These are phyloP conservation scores for Trichoderma parareesei DNA, from an alignment of 495 filamentous ascomycete species.

Conservation along the genomic window DNA sequence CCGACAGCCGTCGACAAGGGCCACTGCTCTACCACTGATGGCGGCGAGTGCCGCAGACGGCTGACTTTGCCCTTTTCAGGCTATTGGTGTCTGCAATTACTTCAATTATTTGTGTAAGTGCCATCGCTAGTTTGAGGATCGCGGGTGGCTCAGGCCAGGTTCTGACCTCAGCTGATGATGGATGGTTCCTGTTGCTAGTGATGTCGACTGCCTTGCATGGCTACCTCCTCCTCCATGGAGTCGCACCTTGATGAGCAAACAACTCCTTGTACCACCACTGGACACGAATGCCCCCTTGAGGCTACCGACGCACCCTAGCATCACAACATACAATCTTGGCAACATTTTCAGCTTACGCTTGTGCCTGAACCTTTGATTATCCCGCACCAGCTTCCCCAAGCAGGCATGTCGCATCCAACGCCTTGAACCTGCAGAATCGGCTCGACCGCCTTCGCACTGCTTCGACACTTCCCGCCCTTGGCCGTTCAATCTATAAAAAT, in stretches of 20 bases:
- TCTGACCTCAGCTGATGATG: constrained; percentile 8
- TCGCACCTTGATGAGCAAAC: background rate
- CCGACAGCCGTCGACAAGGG: background rate
- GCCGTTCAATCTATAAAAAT: background rate
- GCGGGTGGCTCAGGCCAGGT: background rate
- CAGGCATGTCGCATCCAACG: no score
- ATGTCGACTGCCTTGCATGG: background rate
- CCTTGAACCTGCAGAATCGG: no score
- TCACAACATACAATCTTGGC: no score
- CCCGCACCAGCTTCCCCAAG: no score
- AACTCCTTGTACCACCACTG: background rate
- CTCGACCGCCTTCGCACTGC: no score
- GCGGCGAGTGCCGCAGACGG: background rate
- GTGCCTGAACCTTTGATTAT: no score
- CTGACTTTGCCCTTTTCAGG: background rate
- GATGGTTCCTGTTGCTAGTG: background rate
- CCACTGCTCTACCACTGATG: background rate
- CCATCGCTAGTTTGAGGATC: background rate
- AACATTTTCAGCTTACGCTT: no score
- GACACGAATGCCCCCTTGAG: no score
- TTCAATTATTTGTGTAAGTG: background rate
- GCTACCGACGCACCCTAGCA: no score
- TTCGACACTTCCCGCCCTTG: background rate
- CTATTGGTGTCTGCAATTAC: background rate
- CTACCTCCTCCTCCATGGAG: background rate